phyloP scores from a whole-genome alignment of 306 rosid genomes.

The Rosa lucieae region DNA sequence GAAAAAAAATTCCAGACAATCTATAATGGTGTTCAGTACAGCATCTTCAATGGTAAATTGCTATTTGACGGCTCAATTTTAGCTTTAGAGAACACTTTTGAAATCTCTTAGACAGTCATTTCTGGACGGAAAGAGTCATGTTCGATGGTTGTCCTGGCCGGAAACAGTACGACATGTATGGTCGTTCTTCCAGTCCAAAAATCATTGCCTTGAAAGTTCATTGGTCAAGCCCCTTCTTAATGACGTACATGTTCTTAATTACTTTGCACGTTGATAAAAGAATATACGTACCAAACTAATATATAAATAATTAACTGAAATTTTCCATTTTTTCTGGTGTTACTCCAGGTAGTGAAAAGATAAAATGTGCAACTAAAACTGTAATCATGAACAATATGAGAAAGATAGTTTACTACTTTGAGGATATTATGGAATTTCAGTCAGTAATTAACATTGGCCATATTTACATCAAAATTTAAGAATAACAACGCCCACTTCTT shows the following conservation, averaged over 20 bases:
- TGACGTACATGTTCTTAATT: no score
- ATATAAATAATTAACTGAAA: no score
- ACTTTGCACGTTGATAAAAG: no score
- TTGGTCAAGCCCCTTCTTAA: no score
- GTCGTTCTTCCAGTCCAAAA: neutral
- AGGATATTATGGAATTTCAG: neutral
- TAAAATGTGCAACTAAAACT: neutral
- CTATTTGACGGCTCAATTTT: neutral
- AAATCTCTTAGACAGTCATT: neutral
- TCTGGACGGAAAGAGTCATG: neutral
- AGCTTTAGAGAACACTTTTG: neutral
- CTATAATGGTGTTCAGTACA: no score
- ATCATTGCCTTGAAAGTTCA: no score
- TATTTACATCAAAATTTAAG: no score
- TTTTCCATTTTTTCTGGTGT: neutral
- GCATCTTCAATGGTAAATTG: no score
- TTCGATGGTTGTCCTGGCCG: neutral
- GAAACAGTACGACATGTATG: neutral
- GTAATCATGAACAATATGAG: neutral
- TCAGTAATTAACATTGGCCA: no score
- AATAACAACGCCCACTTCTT: no score
- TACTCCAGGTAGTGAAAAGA: neutral
- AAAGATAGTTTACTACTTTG: no score
- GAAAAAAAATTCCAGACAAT: neutral
- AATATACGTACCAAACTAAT: no score